A percentile compares a stretch with the other conserved stretches of the same genome.
These are phyloP conservation scores for Haplosporangium sp. DNA, from an alignment of 371 early-diverging fungal species.

Conservation along the genomic window DNA sequence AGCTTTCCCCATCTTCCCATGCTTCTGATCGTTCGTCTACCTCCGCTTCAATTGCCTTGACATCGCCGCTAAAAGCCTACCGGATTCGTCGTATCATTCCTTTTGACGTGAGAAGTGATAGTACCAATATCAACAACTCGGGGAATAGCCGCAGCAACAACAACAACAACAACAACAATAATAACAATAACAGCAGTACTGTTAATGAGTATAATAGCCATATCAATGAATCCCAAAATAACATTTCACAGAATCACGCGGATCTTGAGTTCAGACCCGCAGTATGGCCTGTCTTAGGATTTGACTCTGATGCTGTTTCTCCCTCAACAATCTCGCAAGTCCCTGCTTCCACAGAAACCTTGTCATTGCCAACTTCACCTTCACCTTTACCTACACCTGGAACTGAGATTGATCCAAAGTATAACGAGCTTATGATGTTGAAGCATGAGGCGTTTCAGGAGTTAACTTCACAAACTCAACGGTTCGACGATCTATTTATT, in stretches of 20 bases:
- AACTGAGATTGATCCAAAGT: constrained; percentile 2
- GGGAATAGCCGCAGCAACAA: not conserved
- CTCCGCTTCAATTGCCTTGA: not conserved
- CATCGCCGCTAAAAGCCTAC: not conserved
- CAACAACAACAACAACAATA: not conserved
- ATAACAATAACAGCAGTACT: not conserved
- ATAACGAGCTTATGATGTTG: constrained; percentile 22
- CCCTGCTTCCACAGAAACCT: constrained; percentile 4
- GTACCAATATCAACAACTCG: not conserved
- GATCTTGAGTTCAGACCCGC: constrained; percentile 11
- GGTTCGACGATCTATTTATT: constrained; percentile 41
- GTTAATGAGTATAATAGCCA: not conserved
- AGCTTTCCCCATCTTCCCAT: not conserved
- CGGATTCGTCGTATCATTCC: constrained; percentile 4
- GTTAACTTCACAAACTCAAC: constrained; percentile 43
- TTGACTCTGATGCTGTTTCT: not conserved
- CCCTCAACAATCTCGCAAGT: not conserved
- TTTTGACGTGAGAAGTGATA: not conserved
- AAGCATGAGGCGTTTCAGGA: constrained; percentile 49
- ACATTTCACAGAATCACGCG: not conserved
- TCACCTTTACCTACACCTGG: not conserved
- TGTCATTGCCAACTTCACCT: not conserved
- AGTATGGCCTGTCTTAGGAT: not conserved
- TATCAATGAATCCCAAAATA: not conserved
- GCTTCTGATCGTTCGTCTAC: not conserved